Evolutionary conservation across 805 yeast species (phyloP), one percentile per base, ranked within the genome.

Genomic region (Wickerhamomyces canadensis): DNA sequence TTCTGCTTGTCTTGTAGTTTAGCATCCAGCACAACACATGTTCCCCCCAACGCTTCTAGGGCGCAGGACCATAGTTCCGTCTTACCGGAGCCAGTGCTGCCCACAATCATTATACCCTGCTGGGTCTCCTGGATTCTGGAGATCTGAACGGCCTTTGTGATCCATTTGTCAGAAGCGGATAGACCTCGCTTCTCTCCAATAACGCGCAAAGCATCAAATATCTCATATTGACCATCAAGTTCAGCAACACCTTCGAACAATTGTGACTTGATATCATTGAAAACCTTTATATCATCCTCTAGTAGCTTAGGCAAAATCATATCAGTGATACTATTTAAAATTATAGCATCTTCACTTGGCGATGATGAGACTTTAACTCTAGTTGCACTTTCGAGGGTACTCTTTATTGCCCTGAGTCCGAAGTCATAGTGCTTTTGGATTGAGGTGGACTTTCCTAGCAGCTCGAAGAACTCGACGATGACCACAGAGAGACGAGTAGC

Each of bases 21-120:
- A 1, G 95, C 80, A 54, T 89, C 95, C 32, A 91, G 71, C 1
- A 64, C 58, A 41, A 19, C 12, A 3, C 23, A 19, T 5, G 24
- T 6, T 0, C 40, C 35, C 3, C 67, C 58, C 23, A 77, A 41
- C 0, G 80, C 70, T 2, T 64, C 47, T 8, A 80, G 50, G 0
- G 81, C 66, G 27, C 72, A 60, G 8, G 59, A 57, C 64, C 84
- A 73, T 0, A 75, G 54, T 0, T 72, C 42, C 0, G 89, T 59
- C 49, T 91, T 91, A 0, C 97, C 97, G 2, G 75, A 57, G 0
- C 91, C 91, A 0, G 95, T 58, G 0, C 58, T 60, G 0, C 98
- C 98, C 5, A 84, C 83, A 4, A 89, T 55, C 67, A 91, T 88
- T 5, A 84, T 62, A 19, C 97, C 97, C 43, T 80, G 85, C 46